Evolutionary conservation across 2,329 filamentous ascomycete genomes (phyloP), one percentile per base, ranked within the genome.

Genomic region (Monilinia fructigena): DNA sequence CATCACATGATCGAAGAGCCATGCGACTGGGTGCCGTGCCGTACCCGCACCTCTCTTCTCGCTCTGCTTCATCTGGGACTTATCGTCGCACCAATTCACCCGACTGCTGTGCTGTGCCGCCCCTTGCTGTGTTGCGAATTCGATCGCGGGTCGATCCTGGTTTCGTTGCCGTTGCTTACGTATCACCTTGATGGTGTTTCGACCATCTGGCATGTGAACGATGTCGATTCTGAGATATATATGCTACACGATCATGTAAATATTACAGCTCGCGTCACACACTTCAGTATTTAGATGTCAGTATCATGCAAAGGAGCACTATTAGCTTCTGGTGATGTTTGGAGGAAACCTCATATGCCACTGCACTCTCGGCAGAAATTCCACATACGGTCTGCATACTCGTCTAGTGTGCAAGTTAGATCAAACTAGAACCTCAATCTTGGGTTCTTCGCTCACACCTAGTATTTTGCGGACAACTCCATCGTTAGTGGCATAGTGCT

Each of bases 1-100:
- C 14, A 50, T 60, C 58, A 60, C 45, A 60, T 60, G 58, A 60
- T 60, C 12, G 12, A n/a, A 38, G 26, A 35, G 3, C 42, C 28
- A 48, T 59, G 56, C 42, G 42, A 23, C 56, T 35, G 26, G 18
- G 26, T 18, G 14, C 20, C 26, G 20, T 48, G 1, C 42, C 20
- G 47, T 3, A 28, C 16, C 11, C 28, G 28, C 55, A n/a, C 28
- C 42, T 14, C 45, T 31, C 20, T 23, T 20, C 42, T 47, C 28
- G 18, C 28, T 35, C 52, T 59, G 42, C 56, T 47, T 59, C 18
- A 48, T 35, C 56, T 48, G 56, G 42, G 20, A 59, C 45, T 48
- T n/a, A 59, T 59, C 42, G 56, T 54, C 4, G 18, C 52, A 54
- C 52, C 28, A 54, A n/a, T 35, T n/a, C 28, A 11, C 52, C 52